Base-by-base conservation (phyloP, 768 basidiomycete genomes). In the Fistulinella prunicolor region DNA sequence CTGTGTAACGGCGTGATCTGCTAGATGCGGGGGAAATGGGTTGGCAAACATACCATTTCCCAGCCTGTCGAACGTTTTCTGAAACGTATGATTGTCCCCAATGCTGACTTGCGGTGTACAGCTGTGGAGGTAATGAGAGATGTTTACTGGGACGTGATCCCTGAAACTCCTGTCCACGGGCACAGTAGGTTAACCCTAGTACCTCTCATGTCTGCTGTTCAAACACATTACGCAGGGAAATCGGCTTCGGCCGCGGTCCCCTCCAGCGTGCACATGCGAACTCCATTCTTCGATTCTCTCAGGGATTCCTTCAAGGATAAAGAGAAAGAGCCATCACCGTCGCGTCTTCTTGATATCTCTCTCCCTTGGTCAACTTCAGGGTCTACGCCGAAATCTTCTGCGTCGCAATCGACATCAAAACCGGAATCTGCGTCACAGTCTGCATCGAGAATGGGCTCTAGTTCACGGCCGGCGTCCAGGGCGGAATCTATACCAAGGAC, bases 11-110 rank as follows among this genome's bases (percentile, higher is more conserved):
- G 34, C 16, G 9, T 21, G 20, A 28, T 34, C 6, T 28, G 29
- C 7, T 40, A 87, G 83, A 71, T 89, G 50, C 77, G 79, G 2
- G 93, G 93, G 10, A 84, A 83, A 60, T 97, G 94, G 94, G 76
- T 94, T 12, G 93, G 94, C 34, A 53, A 50, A 48, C 65, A 61
- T 34, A 76, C 72, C 26, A 89, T 88, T 82, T 81, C 83, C 6
- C 74, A 73, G 41, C 68, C 74, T 61, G 69, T 79, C 43, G 89
- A 93, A 65, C 76, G 70, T 50, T 71, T 92, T 44, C 67, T 93
- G 13, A 77, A 78, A n/a, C 70, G 84, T 42, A 91, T 93, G 90
- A 76, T 90, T 22, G 71, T 79, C 9, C 87, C 90, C 10, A 89
- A 89, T 59, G 87, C 86, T n/a, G 86, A 90, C 58, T 60, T 89